Conservation (phyloP, 2,329 filamentous ascomycete genomes). For the Juglanconis oblonga region DNA sequence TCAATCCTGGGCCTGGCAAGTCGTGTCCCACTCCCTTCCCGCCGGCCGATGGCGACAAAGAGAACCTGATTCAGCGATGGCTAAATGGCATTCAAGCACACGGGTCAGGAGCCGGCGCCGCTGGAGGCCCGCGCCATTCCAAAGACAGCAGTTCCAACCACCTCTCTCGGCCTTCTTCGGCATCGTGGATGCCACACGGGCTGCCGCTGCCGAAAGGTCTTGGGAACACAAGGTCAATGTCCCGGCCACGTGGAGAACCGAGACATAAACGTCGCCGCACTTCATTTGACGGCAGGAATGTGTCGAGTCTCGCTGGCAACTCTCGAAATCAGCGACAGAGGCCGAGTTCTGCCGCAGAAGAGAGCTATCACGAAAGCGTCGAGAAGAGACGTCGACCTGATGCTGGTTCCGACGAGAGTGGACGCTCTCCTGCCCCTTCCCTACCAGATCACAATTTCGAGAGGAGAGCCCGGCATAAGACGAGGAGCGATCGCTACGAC, state of each 20-base stretch:
- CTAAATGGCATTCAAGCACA: neutral
- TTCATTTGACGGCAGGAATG: neutral
- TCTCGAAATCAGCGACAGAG: neutral
- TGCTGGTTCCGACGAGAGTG: neutral
- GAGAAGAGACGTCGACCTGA: neutral
- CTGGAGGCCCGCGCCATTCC: neutral
- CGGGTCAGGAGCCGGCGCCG: neutral
- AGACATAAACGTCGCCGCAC: neutral
- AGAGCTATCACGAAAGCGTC: neutral
- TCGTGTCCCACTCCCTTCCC: neutral
- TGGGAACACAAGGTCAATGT: neutral
- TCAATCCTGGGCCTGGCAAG: neutral
- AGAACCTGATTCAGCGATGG: constrained; percentile 6
- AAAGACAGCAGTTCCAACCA: neutral
- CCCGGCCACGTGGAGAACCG: neutral
- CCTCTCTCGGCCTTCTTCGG: neutral
- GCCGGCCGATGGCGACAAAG: neutral
- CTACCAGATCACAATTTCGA: neutral
- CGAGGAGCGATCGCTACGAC: constrained; percentile 54
- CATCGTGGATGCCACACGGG: neutral
- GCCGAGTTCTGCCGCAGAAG: neutral
- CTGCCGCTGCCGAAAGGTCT: neutral
- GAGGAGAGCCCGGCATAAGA: constrained; percentile 50
- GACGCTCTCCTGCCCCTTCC: neutral
- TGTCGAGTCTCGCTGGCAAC: neutral